Evolutionary conservation across 176 grass and related monocot species (phyloP).

Genomic region (Elaeis guineensis): DNA sequence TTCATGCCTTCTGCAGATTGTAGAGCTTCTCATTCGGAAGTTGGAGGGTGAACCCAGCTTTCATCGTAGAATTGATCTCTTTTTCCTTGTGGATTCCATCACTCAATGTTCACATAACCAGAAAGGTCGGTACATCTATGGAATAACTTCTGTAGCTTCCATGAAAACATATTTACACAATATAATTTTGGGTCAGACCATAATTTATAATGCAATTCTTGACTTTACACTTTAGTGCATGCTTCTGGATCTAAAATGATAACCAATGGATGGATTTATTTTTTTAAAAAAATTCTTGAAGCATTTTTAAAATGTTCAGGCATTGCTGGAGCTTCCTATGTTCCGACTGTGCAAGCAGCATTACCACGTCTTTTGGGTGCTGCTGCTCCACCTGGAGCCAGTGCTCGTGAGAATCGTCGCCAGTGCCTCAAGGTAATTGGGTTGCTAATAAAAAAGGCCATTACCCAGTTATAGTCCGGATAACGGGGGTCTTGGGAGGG

Average conservation of each 20-base stretch:
- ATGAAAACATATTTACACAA: neutral
- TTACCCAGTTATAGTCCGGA: too few relatives aligned
- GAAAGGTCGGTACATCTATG: slow-evolving; percentile 40
- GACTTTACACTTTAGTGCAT: slow-evolving; percentile 13
- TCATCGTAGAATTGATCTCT: slow-evolving; percentile 79
- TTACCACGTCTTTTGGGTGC: slow-evolving; percentile 77
- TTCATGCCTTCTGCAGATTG: slow-evolving; percentile 41
- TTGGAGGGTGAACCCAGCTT: slow-evolving; percentile 82
- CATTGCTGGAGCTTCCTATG: slow-evolving; percentile 63
- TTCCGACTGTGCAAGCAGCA: slow-evolving; percentile 74
- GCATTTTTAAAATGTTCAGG: slow-evolving; percentile 29
- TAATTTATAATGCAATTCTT: too few relatives aligned
- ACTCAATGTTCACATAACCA: slow-evolving; percentile 89
- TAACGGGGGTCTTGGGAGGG: too few relatives aligned
- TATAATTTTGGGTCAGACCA: too few relatives aligned
- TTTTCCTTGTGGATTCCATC: slow-evolving; percentile 95
- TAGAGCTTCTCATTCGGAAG: slow-evolving; percentile 80
- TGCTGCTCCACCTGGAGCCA: slow-evolving; percentile 71
- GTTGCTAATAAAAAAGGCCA: too few relatives aligned
- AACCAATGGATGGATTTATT: slow-evolving; percentile 5
- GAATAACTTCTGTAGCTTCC: neutral
- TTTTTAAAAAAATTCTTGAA: too few relatives aligned
- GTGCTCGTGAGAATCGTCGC: slow-evolving; percentile 88
- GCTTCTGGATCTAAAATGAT: slow-evolving; percentile 23
- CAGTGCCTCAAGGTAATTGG: slow-evolving; percentile 83